Evolutionary conservation across 1,139 yeast genomes (phyloP), one percentile per base, ranked within the genome.

Genomic region (Trichomonascaceae sp.): DNA sequence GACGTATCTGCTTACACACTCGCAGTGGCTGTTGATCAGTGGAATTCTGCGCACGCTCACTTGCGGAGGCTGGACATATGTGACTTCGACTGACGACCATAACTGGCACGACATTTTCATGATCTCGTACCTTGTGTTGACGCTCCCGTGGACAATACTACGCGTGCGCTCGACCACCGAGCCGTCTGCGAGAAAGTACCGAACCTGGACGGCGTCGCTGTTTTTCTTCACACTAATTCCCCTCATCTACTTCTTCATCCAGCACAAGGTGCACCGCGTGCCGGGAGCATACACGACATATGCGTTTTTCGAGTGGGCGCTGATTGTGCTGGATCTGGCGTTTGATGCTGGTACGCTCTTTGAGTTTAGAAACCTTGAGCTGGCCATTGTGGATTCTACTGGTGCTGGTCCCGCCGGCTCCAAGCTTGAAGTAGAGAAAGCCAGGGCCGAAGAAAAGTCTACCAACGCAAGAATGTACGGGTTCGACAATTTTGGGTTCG

Each of bases 1-100:
- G 36, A 71, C 74, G 45, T 81, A 71, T 50, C 37, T 67, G 43
- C 55, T 43, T 38, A 55, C 57, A 18, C 52, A 44, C 34, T 60
- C 52, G 32, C 55, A 61, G n/a, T 46, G 50, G 36, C 41, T 64
- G 22, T 52, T 68, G 34, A 51, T 75, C 8, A 43, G 71, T 1
- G 98, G 98, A 8, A 40, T 80, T 2, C 38, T 80, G 16, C 71
- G 98, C 57, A 89, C 98, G 0, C 70, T 89, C 37, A 78, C 95
- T 1, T 89, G 98, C 51, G 98, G 98, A 47, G 97, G 97, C 9
- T 89, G 97, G 97, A 94, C 92, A 13, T 89, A 89, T 52, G 79
- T 89, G 44, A 89, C 98, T 1, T 81, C 94, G 6, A 84, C 97
- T 1, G 98, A 89, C 54, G 95, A 89, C 54, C 98, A 87, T 50